phyloP scores from a whole-genome alignment of 2,329 filamentous ascomycete species.

The Coniella vitis region DNA sequence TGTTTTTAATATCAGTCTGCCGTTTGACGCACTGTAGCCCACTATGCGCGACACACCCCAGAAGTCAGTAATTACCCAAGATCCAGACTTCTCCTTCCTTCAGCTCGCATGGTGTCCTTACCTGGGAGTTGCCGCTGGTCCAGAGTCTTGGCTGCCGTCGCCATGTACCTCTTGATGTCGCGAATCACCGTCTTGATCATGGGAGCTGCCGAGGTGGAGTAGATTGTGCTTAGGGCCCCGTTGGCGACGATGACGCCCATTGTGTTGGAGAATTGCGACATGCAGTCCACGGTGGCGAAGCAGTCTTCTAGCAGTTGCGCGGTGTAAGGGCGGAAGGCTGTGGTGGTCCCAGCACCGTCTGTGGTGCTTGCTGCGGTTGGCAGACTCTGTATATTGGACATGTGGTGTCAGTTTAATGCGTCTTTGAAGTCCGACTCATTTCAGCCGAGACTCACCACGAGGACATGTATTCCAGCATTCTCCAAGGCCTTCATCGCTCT shows the following conservation, averaged over 20 bases:
- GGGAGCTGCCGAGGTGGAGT: constrained; percentile 13
- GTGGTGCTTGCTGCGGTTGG: constrained; percentile 10
- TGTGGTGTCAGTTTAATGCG: not conserved
- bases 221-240: constrained; percentile 15
- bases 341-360: constrained; percentile 10
- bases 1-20: constrained; percentile 9
- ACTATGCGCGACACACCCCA: not conserved
- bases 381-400: constrained; percentile 2
- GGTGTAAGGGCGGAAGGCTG: constrained; percentile 18
- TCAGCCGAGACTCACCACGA: constrained; percentile 18
- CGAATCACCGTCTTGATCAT: constrained; percentile 21
- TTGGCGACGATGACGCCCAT: constrained; percentile 22
- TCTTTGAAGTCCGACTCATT: not conserved
- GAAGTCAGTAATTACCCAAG: not conserved
- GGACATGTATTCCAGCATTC: constrained; percentile 22
- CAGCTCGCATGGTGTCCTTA: no score
- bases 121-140: constrained; percentile 11
- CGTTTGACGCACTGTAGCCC: constrained; percentile 14
- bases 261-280: constrained; percentile 24
- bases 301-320: constrained; percentile 14
- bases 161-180: constrained; percentile 24
- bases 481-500: constrained; percentile 12
- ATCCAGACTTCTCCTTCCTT: not conserved
- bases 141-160: constrained; percentile 2
- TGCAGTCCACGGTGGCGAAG: constrained; percentile 21